phyloP scores from a whole-genome alignment of 805 yeast species.

The Candida parachauliodes region DNA sequence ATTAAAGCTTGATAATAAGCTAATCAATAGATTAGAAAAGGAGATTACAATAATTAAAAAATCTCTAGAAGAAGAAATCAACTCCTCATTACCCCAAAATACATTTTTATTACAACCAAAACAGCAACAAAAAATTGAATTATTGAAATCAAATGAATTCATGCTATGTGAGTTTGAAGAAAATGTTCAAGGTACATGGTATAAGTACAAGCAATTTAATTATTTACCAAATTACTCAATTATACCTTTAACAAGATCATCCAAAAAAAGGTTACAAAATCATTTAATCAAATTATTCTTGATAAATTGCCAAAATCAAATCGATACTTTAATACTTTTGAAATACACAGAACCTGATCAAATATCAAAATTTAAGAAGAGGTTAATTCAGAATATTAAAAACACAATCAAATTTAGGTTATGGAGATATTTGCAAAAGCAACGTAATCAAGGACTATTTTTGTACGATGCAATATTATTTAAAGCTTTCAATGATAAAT shows the following conservation, averaged over 20 bases:
- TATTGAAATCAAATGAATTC: constrained; percentile 28
- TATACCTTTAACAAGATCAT: constrained; percentile 20
- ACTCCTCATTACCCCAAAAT: constrained; percentile 19
- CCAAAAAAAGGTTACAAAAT: constrained; percentile 20
- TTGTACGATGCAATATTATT: constrained; percentile 24
- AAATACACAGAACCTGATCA: constrained; percentile 31
- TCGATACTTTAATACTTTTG: constrained; percentile 32
- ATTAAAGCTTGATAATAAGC: constrained; percentile 1
- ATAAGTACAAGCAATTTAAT: constrained; percentile 10
- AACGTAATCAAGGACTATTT: constrained; percentile 3
- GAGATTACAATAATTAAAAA: constrained; percentile 18
- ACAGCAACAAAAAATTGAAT: constrained; percentile 14
- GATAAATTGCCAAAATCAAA: constrained; percentile 35
- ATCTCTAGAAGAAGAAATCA: constrained; percentile 28
- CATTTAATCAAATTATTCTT: constrained; percentile 36
- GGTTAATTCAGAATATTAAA: constrained; percentile 22
- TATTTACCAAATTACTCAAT: constrained; percentile 33
- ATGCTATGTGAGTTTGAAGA: constrained; percentile 22
- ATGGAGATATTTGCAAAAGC: constrained; percentile 14
- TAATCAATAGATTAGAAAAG: constrained; percentile 1
- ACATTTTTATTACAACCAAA: constrained; percentile 19
- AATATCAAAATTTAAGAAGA: constrained; percentile 25
- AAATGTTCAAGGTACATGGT: constrained; percentile 3
- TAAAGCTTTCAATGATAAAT: constrained; percentile 19
- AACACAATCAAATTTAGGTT: constrained; percentile 24